Evolutionary conservation across 441 rosid genomes (phyloP), one percentile per base, ranked within the genome.

Genomic region (Syzygium syzygioides): DNA sequence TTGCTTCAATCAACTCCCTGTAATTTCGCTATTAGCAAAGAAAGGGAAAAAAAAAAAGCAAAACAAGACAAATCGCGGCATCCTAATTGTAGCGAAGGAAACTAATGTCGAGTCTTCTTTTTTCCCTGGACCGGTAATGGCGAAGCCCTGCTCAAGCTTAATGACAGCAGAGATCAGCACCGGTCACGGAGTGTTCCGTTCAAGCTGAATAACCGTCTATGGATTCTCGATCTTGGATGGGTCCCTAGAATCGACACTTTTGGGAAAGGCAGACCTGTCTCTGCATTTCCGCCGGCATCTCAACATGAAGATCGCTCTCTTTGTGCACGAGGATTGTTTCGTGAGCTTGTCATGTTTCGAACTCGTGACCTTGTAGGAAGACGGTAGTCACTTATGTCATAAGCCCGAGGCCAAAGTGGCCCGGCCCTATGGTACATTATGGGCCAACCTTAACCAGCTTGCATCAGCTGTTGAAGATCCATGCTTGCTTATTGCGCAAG

Each of bases 131-230:
- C 48, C 48, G 48, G 48, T 45, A 9, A 9, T 45, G 48, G 48
- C 48, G 48, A 7, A 1, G 26, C n/a, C n/a, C 2, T 6, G 14
- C 28, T 57, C 28, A 4, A 23, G 19, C 0, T 68, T 68, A 34
- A 19, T 18, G 0, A 18, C 4, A 0, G 0, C 2, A 68, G 4
- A 68, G 79, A 19, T 7, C 11, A 0, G 14, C 4, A 19, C 12
- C 1, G 23, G 23, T 1, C 0, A 10, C 13, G 8, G 20, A 10
- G 37, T 34, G 28, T 34, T 34, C 6, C 13, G 14, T 2, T 34
- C 0, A 9, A 20, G 14, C 8, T 3, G 28, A 71, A 71, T 71
- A 10, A 9, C 15, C 1, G 37, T 0, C 5, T 14, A 1, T 25
- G 25, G 45, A 34, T 20, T 34, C 45, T 19, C 11, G 12, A 71